Percentiles rank a stretch among this genome's conserved stretches.
Evolutionary conservation across 805 yeast genomes (phyloP).

Genomic region (Monosporozyma servazzii): DNA sequence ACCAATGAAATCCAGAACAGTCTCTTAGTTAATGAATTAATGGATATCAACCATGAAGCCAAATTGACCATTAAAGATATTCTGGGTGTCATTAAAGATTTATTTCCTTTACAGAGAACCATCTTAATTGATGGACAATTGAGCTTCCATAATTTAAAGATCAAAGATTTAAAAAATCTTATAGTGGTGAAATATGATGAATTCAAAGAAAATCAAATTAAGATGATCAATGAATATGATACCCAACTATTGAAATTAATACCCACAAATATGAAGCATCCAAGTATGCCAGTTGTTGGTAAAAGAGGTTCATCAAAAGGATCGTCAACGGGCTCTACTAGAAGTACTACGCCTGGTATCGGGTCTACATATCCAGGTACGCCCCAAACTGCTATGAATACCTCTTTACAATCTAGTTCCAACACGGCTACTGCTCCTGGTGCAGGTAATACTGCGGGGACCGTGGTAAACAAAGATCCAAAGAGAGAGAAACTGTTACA

Average conservation of each 20-base stretch:
- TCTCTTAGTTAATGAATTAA: slow-evolving; percentile 15
- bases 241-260: slow-evolving; percentile 10
- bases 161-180: slow-evolving; percentile 13
- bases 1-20: slow-evolving; percentile 29
- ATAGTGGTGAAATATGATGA: slow-evolving; percentile 14
- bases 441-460: slow-evolving; percentile 1
- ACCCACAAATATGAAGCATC: neutral
- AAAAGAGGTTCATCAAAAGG: neutral
- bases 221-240: slow-evolving; percentile 13
- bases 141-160: slow-evolving; percentile 25
- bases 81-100: slow-evolving; percentile 19
- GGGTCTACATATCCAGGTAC: neutral
- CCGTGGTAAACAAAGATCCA: slow-evolving; percentile 15
- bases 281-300: neutral
- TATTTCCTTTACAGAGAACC: slow-evolving; percentile 25
- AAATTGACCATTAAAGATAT: slow-evolving; percentile 27
- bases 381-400: neutral
- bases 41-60: slow-evolving; percentile 9
- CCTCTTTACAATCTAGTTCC: slow-evolving; percentile 5
- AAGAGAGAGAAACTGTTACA: slow-evolving; percentile 24
- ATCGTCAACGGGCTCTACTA: neutral
- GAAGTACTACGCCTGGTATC: neutral
- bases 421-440: neutral
- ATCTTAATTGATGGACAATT: slow-evolving; percentile 28
- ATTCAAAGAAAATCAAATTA: slow-evolving; percentile 11